A percentile compares a stretch with the other conserved stretches of the same genome.
These are phyloP conservation scores for Tylopilus microsporus DNA, from an alignment of 1,284 basidiomycete species.

Conservation along the genomic window DNA sequence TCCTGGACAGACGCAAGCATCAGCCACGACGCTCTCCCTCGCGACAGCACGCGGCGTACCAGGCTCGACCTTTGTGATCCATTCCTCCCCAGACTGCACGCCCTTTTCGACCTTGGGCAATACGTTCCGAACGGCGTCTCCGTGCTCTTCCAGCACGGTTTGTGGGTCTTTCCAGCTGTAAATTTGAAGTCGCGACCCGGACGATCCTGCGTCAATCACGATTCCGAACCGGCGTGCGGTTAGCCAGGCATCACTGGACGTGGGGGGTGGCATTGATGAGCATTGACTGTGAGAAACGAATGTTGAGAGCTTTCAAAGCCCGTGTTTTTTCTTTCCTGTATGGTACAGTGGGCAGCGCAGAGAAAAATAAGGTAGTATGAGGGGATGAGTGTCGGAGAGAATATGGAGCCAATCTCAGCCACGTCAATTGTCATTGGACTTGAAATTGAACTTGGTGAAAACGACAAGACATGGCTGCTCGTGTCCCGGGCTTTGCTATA, in stretches of 20 bases:
- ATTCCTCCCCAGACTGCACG: constrained; percentile 71
- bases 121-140: constrained; percentile 41
- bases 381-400: background rate
- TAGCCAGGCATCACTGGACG: constrained; percentile 65
- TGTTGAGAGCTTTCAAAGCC: constrained; percentile 18
- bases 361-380: background rate
- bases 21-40: background rate
- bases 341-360: background rate
- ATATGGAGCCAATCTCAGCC: background rate
- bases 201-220: constrained; percentile 97
- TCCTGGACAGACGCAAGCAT: constrained; percentile 45
- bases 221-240: constrained; percentile 84
- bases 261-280: constrained; percentile 66
- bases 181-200: constrained; percentile 92
- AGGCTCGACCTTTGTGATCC: constrained; percentile 91
- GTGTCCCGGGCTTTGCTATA: no score
- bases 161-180: constrained; percentile 93
- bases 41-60: constrained; percentile 49
- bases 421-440: background rate
- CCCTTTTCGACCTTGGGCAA: constrained; percentile 92
- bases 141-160: constrained; percentile 43
- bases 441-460: no score
- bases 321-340: constrained; percentile 7
- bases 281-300: constrained; percentile 28
- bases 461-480: no score